Percentiles rank a stretch among this genome's conserved stretches.
These are phyloP conservation scores for Cladosporium sp. DNA, from an alignment of 2,329 filamentous ascomycete species.

Conservation along the genomic window DNA sequence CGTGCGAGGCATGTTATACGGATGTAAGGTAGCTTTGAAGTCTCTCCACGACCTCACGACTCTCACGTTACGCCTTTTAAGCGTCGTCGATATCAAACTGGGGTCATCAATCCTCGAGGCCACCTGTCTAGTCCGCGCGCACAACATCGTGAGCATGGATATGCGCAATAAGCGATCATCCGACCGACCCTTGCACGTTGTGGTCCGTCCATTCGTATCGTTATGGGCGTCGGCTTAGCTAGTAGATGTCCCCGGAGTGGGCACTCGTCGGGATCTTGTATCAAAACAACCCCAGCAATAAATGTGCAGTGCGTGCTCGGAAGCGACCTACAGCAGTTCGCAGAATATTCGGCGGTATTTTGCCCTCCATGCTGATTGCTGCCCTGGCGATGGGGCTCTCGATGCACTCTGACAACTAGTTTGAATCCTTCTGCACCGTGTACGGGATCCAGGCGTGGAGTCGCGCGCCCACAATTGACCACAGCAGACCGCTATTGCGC, in stretches of 20 bases:
- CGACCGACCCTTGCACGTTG: background rate
- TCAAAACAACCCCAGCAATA: background rate
- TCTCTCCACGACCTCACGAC: background rate
- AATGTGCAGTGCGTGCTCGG: background rate
- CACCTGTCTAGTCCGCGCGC: background rate
- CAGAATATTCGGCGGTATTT: conserved; percentile 6
- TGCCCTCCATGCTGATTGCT: conserved; percentile 6
- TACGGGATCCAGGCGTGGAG: conserved; percentile 2
- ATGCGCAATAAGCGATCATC: background rate
- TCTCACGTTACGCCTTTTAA: background rate
- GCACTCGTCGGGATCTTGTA: background rate
- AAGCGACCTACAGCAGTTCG: background rate
- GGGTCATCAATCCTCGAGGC: background rate
- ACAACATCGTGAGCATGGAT: background rate
- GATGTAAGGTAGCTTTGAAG: background rate
- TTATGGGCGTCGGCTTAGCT: background rate
- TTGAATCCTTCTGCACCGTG: conserved; percentile 14
- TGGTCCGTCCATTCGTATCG: background rate
- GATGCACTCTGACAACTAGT: background rate
- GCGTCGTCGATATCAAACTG: background rate
- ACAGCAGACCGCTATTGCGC: conserved; percentile 2
- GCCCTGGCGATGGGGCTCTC: background rate
- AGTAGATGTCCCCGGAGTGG: background rate
- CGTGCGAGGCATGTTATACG: no score
- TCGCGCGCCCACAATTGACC: background rate